A percentile compares a stretch with the other conserved stretches of the same genome.
Conservation (phyloP, 192 early-diverging fungal genomes). For the Podila clonocystis region DNA sequence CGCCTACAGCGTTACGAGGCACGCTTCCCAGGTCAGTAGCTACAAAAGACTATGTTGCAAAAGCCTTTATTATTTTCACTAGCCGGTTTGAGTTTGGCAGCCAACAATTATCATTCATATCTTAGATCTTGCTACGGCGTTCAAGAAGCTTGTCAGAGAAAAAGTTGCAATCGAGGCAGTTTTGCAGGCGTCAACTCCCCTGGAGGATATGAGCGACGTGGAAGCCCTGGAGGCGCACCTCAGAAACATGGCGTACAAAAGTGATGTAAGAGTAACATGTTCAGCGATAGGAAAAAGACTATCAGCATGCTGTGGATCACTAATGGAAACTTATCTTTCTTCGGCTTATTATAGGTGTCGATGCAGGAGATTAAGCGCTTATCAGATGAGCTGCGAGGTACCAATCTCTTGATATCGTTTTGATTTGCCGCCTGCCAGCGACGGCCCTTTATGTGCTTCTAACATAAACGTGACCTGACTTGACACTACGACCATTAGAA, state of each 20-base stretch:
- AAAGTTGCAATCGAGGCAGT: constrained; percentile 51
- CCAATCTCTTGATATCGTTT: not conserved
- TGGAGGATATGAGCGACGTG: constrained; percentile 49
- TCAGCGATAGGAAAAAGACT: too few relatives aligned
- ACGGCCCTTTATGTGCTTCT: too few relatives aligned
- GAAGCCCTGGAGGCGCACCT: constrained; percentile 53
- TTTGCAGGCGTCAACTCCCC: constrained; percentile 39
- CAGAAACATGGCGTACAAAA: constrained; percentile 49
- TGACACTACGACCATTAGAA: constrained; percentile 6
- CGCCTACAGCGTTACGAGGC: constrained; percentile 50
- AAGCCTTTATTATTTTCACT: not conserved
- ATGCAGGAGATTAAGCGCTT: constrained; percentile 55
- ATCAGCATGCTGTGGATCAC: too few relatives aligned
- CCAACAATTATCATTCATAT: not conserved
- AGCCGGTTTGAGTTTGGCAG: not conserved
- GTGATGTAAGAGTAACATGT: constrained; percentile 15
- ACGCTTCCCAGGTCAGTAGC: constrained; percentile 41
- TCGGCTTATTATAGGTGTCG: constrained; percentile 19
- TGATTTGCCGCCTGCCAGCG: too few relatives aligned
- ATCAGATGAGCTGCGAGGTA: constrained; percentile 41
- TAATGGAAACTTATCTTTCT: not conserved
- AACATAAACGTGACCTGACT: too few relatives aligned
- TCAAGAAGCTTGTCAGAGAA: constrained; percentile 51
- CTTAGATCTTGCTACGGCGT: constrained; percentile 42
- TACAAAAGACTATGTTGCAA: not conserved